Conservation (phyloP, 148 eudicot species). For the Heliamphora exappendiculata region DNA sequence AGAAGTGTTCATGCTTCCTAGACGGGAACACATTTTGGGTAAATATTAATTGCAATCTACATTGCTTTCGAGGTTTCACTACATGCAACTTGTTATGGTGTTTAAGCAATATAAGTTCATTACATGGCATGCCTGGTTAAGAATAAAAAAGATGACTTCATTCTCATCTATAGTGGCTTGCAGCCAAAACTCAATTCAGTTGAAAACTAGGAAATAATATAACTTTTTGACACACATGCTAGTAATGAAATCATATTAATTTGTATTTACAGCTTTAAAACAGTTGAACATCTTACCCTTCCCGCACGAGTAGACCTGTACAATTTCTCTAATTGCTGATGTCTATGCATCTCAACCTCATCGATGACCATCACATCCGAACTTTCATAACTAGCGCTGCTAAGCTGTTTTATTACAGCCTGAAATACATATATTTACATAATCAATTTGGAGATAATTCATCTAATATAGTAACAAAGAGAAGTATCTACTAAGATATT, state of each 20-base stretch:
- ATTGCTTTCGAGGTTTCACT: too few relatives aligned
- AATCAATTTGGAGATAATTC: conserved; percentile 6
- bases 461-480: not conserved
- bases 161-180: not conserved
- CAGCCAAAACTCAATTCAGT: too few relatives aligned
- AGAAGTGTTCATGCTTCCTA: too few relatives aligned
- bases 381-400: conserved; percentile 78
- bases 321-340: conserved; percentile 74
- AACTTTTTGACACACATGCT: too few relatives aligned
- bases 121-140: not conserved
- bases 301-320: conserved; percentile 87
- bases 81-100: not conserved
- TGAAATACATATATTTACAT: conserved; percentile 24
- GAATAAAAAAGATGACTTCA: not conserved
- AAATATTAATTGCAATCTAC: not conserved
- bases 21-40: not conserved
- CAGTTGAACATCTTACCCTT: conserved; percentile 40
- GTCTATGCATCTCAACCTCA: conserved; percentile 83
- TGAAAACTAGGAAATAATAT: too few relatives aligned
- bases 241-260: too few relatives aligned
- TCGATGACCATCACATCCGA: conserved; percentile 83
- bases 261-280: not conserved
- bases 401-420: conserved; percentile 94
- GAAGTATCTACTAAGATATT: not conserved
- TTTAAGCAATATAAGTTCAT: not conserved